These are phyloP conservation scores for Misopates orontium DNA, from an alignment of 257 asterid genomes.

Conservation along the genomic window DNA sequence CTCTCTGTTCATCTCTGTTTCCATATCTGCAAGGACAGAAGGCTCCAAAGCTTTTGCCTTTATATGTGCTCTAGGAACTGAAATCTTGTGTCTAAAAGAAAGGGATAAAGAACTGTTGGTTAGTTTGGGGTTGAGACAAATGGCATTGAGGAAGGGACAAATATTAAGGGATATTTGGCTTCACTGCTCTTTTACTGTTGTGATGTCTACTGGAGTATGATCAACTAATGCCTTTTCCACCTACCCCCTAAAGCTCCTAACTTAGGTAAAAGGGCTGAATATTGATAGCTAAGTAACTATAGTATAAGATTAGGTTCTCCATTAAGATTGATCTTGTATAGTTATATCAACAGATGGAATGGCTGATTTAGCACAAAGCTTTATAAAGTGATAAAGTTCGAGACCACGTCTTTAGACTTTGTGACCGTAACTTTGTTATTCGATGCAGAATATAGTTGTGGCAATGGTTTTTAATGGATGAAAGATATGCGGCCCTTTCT, in stretches of 20 bases:
- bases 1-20: slow-evolving; percentile 38
- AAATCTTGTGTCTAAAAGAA: slow-evolving; percentile 10
- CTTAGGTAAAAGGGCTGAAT: background rate
- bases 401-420: background rate
- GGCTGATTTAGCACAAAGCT: slow-evolving; percentile 1
- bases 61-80: slow-evolving; percentile 13
- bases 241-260: slow-evolving; percentile 5
- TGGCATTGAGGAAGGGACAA: slow-evolving; percentile 35
- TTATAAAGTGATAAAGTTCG: background rate
- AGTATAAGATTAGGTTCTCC: background rate
- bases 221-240: background rate
- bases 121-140: slow-evolving; percentile 30
- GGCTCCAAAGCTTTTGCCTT: slow-evolving; percentile 31
- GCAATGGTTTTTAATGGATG: too few species aligned
- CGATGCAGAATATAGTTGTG: too few species aligned
- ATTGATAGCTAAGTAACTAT: slow-evolving; percentile 6
- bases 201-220: slow-evolving; percentile 25
- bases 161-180: slow-evolving; percentile 12
- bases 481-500: too few species aligned
- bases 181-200: slow-evolving; percentile 25
- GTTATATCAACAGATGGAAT: background rate
- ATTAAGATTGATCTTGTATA: background rate
- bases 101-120: slow-evolving; percentile 28
- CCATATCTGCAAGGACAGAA: slow-evolving; percentile 28
- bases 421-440: background rate